phyloP scores from a whole-genome alignment of 371 early-diverging fungal genomes.

The Mucor indicus region DNA sequence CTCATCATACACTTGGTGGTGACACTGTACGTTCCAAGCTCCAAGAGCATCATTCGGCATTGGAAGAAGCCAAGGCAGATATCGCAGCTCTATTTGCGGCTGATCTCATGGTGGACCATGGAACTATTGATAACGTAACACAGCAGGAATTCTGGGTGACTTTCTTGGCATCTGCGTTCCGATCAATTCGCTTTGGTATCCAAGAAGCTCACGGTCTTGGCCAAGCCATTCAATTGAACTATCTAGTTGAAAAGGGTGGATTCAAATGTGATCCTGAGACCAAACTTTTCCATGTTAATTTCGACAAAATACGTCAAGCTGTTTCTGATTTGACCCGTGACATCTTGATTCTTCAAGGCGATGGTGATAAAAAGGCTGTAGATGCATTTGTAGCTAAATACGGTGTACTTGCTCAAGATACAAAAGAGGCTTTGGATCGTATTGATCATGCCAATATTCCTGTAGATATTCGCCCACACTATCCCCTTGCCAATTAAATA shows the following conservation, averaged over 20 bases:
- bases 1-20: constrained; percentile 59
- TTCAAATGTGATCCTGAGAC: constrained; percentile 48
- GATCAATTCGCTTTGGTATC: constrained; percentile 79
- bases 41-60: constrained; percentile 71
- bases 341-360: constrained; percentile 76
- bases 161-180: constrained; percentile 77
- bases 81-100: constrained; percentile 79
- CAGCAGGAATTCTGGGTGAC: constrained; percentile 72
- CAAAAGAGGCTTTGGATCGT: constrained; percentile 51
- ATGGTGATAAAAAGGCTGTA: constrained; percentile 71
- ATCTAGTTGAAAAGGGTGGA: constrained; percentile 69
- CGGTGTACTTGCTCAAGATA: constrained; percentile 49
- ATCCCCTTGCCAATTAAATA: constrained; percentile 30
- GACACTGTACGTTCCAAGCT: constrained; percentile 70
- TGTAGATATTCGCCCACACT: constrained; percentile 51
- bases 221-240: constrained; percentile 69
- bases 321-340: constrained; percentile 65
- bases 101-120: constrained; percentile 59
- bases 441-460: constrained; percentile 54
- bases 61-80: constrained; percentile 85
- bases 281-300: constrained; percentile 60
- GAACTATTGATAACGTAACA: constrained; percentile 58
- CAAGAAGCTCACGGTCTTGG: constrained; percentile 79
- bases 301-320: constrained; percentile 62
- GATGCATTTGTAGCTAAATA: constrained; percentile 61